Evolutionary conservation across 805 yeast species (phyloP), one percentile per base, ranked within the genome.

Genomic region (Candida argentea): DNA sequence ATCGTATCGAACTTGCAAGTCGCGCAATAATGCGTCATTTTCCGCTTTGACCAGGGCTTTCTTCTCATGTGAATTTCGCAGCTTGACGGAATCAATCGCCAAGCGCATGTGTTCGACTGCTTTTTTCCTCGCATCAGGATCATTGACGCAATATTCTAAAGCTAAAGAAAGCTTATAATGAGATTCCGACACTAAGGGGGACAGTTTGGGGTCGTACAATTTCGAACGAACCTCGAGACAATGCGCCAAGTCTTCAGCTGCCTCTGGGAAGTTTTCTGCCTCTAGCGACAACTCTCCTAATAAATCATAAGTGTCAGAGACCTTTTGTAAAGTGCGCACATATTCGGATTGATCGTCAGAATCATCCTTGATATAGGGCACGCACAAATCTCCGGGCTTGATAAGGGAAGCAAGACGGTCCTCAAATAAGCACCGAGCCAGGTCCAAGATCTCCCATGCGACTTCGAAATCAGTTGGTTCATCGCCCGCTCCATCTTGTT

Each of bases 271-370:
- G 51, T 84, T 83, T 42, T 89, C 96, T 2, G 91, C 72, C 46
- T 89, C 98, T 24, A 87, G 61, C 0, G 94, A 78, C 6, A 87
- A 80, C 47, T 89, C 96, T 18, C 97, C 97, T 11, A 86, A 61
- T 7, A 87, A 52, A 44, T 81, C 87, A 47, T 76, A 80, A 1
- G 77, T 70, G 32, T 83, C 87, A 0, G 87, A 74, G 14, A 86
- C 57, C 37, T 73, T 80, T 40, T 64, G 59, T 32, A 65, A 55
- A 15, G 65, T 37, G 16, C 44, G 47, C 9, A 62, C 49, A 18
- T 44, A 50, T 12, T 57, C 55, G 30, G 62, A 51, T 3, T 62
- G 45, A 31, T 55, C 44, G 16, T 50, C 52, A 22, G 40, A 42
- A 32, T 55, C 55, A 5, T 52, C 26, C 20, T 44, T 33, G 21